These are phyloP conservation scores for Chlamydomonas asymmetrica DNA, from an alignment of 139 green algal genomes.

Conservation along the genomic window DNA sequence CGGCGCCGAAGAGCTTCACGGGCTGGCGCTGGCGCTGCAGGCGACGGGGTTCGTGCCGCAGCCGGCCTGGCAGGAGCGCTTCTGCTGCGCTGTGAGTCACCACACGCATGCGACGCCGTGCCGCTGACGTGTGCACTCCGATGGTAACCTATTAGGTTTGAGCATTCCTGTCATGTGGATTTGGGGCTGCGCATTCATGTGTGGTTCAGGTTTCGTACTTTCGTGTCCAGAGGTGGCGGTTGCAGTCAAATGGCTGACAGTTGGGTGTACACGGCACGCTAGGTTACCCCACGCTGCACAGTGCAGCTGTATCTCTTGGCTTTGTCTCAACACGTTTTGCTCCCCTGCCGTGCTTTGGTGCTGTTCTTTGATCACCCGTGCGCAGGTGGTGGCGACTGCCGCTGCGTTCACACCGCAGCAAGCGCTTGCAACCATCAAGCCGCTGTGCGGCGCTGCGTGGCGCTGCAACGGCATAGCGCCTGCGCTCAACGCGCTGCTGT, in stretches of 20 bases:
- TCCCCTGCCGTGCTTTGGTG: no score
- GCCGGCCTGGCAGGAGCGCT: not conserved
- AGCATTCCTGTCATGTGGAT: no score
- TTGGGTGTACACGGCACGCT: no score
- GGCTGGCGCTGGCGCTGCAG: not conserved
- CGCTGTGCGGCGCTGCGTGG: no score
- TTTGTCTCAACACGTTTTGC: no score
- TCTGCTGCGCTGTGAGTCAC: not conserved
- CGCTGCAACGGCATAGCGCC: not conserved
- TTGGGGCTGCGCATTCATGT: not conserved
- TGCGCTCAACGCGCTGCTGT: not conserved
- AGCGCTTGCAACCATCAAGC: no score
- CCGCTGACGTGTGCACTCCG: not conserved
- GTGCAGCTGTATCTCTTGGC: no score
- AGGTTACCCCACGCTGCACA: no score
- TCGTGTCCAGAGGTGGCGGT: not conserved
- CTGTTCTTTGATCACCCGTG: no score
- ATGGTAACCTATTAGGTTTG: not conserved
- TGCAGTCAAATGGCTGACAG: not conserved
- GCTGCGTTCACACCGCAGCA: no score
- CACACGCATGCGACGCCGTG: not conserved
- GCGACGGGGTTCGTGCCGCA: not conserved
- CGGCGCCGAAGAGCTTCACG: slow-evolving; percentile 4
- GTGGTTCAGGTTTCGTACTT: not conserved
- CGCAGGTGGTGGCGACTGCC: no score